Evolutionary conservation across 176 grass and related monocot genomes (phyloP).

Genomic region (Neostapfia colusana): DNA sequence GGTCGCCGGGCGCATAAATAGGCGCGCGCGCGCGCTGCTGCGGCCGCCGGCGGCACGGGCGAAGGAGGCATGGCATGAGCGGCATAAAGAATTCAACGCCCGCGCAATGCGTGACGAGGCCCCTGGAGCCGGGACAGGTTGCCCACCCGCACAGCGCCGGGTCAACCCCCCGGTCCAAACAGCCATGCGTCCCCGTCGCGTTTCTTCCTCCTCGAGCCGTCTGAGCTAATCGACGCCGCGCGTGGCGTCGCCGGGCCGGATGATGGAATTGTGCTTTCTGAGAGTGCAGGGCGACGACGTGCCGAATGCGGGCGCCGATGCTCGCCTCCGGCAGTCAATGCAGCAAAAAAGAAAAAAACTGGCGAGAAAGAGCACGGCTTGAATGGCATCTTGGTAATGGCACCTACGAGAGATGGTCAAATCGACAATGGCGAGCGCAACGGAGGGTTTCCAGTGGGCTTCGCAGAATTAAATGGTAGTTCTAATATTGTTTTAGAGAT

Average conservation of each 20-base stretch:
- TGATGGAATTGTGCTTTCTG: constrained; percentile 22
- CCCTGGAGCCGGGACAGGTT: constrained; percentile 67
- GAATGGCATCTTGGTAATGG: no score
- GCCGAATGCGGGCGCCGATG: constrained; percentile 26
- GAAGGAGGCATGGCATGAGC: constrained; percentile 76
- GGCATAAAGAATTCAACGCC: constrained; percentile 98
- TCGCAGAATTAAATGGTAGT: background rate
- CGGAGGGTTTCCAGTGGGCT: background rate
- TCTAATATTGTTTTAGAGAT: background rate
- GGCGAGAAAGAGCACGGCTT: background rate
- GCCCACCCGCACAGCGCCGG: constrained; percentile 72
- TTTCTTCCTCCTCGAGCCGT: no score
- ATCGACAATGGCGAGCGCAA: background rate
- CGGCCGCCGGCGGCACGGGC: constrained; percentile 2
- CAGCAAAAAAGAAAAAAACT: background rate
- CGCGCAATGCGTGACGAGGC: constrained; percentile 66
- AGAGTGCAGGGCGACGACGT: background rate
- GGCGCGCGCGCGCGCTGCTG: constrained; percentile 12
- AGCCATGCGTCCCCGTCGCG: background rate
- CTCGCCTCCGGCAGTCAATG: background rate
- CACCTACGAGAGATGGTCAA: no score
- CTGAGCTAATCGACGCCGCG: background rate
- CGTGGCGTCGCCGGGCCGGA: background rate
- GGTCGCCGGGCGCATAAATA: constrained; percentile 43
- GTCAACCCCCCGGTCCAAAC: constrained; percentile 58